Evolutionary conservation across 73 alveolate genomes (phyloP).

Genomic region (Strombidium stylifer): DNA sequence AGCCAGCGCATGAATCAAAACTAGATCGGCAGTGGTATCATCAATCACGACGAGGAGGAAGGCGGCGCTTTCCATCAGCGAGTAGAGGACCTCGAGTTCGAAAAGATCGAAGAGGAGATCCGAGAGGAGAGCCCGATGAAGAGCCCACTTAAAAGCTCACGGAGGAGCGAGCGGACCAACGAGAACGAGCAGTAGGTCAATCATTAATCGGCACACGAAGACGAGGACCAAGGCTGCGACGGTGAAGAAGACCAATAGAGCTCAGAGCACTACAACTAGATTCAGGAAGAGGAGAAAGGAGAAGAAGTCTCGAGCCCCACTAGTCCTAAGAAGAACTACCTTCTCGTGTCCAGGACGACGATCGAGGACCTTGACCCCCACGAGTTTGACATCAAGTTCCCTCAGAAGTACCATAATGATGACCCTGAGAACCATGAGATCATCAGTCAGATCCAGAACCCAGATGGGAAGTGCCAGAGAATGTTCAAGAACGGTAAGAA

Average conservation of each 20-base stretch:
- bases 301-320: not conserved
- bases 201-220: not conserved
- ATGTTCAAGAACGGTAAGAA: slow-evolving; percentile 56
- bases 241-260: not conserved
- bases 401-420: slow-evolving; percentile 23
- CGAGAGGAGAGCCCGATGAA: slow-evolving; percentile 8
- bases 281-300: not conserved
- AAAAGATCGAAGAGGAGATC: slow-evolving; percentile 22
- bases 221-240: not conserved
- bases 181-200: slow-evolving; percentile 4
- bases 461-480: slow-evolving; percentile 26
- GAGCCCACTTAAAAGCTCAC: slow-evolving; percentile 21
- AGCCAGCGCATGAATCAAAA: no score
- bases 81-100: no score
- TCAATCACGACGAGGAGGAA: slow-evolving; percentile 12
- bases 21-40: no score
- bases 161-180: slow-evolving; percentile 10
- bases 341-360: not conserved
- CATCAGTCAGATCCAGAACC: slow-evolving; percentile 16
- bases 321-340: not conserved
- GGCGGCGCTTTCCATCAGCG: no score
- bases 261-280: not conserved
- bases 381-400: slow-evolving; percentile 40
- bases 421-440: slow-evolving; percentile 6
- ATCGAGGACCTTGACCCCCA: slow-evolving; percentile 23